Percentiles rank a stretch among this genome's conserved stretches.
These are phyloP conservation scores for Pythium chondricola DNA, from an alignment of 352 stramenopile species.

Conservation along the genomic window DNA sequence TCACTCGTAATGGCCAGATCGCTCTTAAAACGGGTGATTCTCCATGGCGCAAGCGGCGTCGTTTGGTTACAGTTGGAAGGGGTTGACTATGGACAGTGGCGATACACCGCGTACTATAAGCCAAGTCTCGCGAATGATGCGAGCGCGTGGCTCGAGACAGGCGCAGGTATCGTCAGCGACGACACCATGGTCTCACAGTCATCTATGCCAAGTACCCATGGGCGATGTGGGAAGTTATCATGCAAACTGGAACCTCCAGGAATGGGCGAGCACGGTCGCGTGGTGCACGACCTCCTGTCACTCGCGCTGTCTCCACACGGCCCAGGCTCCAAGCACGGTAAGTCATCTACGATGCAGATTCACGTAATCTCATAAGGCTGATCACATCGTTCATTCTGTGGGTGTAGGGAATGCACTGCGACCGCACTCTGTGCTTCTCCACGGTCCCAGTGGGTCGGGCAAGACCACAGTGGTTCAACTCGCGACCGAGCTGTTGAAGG, in stretches of 20 bases:
- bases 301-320: constrained; percentile 5
- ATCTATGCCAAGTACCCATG: not conserved
- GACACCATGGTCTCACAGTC: constrained; percentile 53
- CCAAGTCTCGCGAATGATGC: not conserved
- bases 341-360: not conserved
- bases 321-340: not conserved
- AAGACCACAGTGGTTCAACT: constrained; percentile 68
- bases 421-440: constrained; percentile 46
- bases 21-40: constrained; percentile 53
- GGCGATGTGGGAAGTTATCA: no score
- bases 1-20: constrained; percentile 27
- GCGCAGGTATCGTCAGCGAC: constrained; percentile 44
- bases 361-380: not conserved
- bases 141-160: not conserved
- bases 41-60: constrained; percentile 20
- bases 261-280: constrained; percentile 29
- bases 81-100: constrained; percentile 56
- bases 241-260: constrained; percentile 15
- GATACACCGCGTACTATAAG: constrained; percentile 41
- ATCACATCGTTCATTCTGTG: not conserved
- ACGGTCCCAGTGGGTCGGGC: constrained; percentile 57
- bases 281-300: constrained; percentile 9
- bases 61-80: constrained; percentile 40
- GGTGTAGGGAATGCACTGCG: constrained; percentile 7
- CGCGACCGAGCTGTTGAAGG: constrained; percentile 33